Conservation (phyloP, 1,284 basidiomycete species). For the Cryptococcus sp. region DNA sequence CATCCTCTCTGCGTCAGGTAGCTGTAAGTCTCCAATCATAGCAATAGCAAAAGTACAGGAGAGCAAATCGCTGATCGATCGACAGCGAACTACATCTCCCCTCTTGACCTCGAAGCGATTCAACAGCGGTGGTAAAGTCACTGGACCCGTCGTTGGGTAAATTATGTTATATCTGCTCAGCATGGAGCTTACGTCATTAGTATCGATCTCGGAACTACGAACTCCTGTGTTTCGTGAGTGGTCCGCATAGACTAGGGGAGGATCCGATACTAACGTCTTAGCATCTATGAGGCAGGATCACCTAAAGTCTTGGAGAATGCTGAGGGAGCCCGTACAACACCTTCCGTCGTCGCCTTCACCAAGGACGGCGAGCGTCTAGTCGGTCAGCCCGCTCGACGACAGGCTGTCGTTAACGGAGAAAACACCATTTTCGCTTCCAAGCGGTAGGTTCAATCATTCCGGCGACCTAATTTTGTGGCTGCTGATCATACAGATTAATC, state of each 20-base stretch:
- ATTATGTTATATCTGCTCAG: neutral
- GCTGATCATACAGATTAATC: constrained; percentile 56
- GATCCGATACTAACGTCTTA: neutral
- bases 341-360: constrained; percentile 97
- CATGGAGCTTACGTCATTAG: constrained; percentile 14
- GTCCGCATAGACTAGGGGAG: neutral
- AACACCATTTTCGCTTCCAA: constrained; percentile 96
- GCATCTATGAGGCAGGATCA: constrained; percentile 89
- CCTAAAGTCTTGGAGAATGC: constrained; percentile 95
- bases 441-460: constrained; percentile 51
- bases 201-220: constrained; percentile 55
- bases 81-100: constrained; percentile 31
- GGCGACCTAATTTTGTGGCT: neutral
- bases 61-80: neutral
- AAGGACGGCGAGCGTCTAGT: constrained; percentile 89
- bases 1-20: constrained; percentile 17
- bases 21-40: constrained; percentile 22
- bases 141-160: constrained; percentile 50
- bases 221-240: constrained; percentile 76
- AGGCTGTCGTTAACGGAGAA: constrained; percentile 92
- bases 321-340: constrained; percentile 95
- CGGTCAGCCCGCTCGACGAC: constrained; percentile 94
- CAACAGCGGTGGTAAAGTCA: constrained; percentile 52
- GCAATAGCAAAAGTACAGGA: neutral
- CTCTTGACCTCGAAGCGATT: constrained; percentile 41